Evolutionary conservation across 2,329 filamentous ascomycete genomes (phyloP), one percentile per base, ranked within the genome.

Genomic region (Penicillium corylophilum): DNA sequence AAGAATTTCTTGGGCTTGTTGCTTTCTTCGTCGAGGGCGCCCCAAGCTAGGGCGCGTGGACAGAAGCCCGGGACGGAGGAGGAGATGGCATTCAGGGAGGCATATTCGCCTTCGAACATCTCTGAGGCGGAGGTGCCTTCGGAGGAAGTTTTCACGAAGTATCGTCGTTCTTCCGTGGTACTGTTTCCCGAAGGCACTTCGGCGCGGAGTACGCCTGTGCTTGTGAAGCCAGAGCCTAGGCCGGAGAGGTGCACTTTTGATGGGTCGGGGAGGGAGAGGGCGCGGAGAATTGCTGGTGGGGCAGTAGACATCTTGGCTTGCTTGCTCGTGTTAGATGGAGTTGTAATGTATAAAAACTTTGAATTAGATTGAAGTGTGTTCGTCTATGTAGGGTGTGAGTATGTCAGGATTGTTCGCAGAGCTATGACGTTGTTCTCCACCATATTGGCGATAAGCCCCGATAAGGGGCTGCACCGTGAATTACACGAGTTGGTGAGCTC

Each of bases 1-100:
- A 82, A 82, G 2, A 76, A 78, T 5, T 53, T 66, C 48, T 62
- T 65, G 24, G 82, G 76, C 2, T 78, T 24, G 2, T 9, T 33
- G 12, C 28, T 64, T 1, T 67, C 65, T 1, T 75, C 71, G 10
- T 77, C 70, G 9, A 86, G 74, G 1, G 70, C 59, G 1, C 92
- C 92, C 66, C 89, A 84, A 29, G 88, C 89, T 66, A 90, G 80
- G 0, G 89, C 87, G 42, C 79, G 78, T 0, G 92, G 91, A 65
- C 89, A 93, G 47, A 96, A 82, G 28, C 81, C 81, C 1, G 90
- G 88, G 0, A 94, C 87, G 13, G 78, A 77, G 41, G 77, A 66
- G 67, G 90, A 82, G 59, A 97, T 89, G 48, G 90, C 89, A 65
- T 91, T 92, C 48, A 96, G 82, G 2, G 90, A 95, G 44, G 83